Conservation (phyloP, 73 alveolate genomes). For the Stentor coeruleus region DNA sequence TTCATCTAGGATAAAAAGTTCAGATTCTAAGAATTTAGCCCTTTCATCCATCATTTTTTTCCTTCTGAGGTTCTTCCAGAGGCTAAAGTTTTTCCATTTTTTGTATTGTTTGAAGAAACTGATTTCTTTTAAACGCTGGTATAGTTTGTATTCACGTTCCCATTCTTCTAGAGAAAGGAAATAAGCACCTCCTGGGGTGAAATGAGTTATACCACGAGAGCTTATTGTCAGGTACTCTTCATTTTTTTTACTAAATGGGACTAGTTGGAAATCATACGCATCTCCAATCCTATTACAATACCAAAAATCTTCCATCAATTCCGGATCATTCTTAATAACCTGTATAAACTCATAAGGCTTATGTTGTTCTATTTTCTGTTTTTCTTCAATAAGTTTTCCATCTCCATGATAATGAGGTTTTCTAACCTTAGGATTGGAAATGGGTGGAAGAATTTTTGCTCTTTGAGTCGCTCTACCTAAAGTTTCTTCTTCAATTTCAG, state of each 20-base stretch:
- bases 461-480: background rate
- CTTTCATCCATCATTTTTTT: conserved; percentile 65
- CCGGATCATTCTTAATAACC: conserved; percentile 71
- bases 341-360: conserved; percentile 80
- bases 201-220: conserved; percentile 79
- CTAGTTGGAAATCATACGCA: conserved; percentile 80
- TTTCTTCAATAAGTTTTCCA: background rate
- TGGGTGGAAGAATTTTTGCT: background rate
- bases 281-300: conserved; percentile 74
- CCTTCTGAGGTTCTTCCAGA: conserved; percentile 85
- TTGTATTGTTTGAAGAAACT: conserved; percentile 68
- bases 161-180: conserved; percentile 75
- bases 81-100: conserved; percentile 74
- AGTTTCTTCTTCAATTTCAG: background rate
- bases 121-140: conserved; percentile 54
- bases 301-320: conserved; percentile 71
- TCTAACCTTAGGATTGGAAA: background rate
- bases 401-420: conserved; percentile 19
- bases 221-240: conserved; percentile 81
- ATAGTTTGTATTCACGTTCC: conserved; percentile 77
- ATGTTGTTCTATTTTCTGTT: conserved; percentile 32
- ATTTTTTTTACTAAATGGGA: conserved; percentile 66
- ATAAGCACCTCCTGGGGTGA: conserved; percentile 65
- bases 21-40: conserved; percentile 58
- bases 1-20: conserved; percentile 71